A percentile compares a stretch with the other conserved stretches of the same genome.
Conservation (phyloP, 1,284 basidiomycete genomes). For the Pisolithus thermaeus region DNA sequence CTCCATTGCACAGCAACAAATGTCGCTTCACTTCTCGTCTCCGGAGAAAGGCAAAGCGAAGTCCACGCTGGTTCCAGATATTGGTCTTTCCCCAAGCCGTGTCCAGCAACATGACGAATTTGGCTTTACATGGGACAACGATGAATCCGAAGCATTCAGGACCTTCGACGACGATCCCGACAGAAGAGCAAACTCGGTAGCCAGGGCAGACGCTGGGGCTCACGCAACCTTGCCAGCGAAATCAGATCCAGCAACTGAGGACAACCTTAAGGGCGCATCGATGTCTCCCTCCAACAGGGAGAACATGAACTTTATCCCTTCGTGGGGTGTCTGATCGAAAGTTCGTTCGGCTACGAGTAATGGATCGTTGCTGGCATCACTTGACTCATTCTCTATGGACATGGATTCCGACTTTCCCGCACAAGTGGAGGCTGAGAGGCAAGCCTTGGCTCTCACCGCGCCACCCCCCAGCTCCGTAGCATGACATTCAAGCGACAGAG, state of each 20-base stretch:
- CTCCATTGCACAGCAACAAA: slow-evolving; percentile 13
- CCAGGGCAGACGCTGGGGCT: no score
- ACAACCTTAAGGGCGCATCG: neutral
- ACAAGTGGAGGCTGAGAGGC: slow-evolving; percentile 28
- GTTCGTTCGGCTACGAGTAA: neutral
- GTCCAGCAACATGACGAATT: slow-evolving; percentile 1
- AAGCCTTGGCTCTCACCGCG: slow-evolving; percentile 10
- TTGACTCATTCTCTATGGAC: slow-evolving; percentile 25
- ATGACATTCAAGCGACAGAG: slow-evolving; percentile 8
- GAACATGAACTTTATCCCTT: no score
- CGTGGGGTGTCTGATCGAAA: neutral
- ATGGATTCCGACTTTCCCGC: slow-evolving; percentile 24
- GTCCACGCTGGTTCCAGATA: slow-evolving; percentile 14
- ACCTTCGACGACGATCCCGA: neutral
- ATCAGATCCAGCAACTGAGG: neutral
- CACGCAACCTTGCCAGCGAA: neutral
- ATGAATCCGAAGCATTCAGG: slow-evolving; percentile 6
- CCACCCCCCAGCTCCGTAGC: neutral
- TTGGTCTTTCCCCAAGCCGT: slow-evolving; percentile 24
- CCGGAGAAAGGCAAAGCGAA: neutral
- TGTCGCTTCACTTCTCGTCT: slow-evolving; percentile 9
- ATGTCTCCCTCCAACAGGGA: neutral
- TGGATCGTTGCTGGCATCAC: slow-evolving; percentile 15
- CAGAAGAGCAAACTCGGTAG: no score
- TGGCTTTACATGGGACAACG: slow-evolving; percentile 11